Evolutionary conservation across 2,329 filamentous ascomycete species (phyloP).

Genomic region (Paramyrothecium sp.): DNA sequence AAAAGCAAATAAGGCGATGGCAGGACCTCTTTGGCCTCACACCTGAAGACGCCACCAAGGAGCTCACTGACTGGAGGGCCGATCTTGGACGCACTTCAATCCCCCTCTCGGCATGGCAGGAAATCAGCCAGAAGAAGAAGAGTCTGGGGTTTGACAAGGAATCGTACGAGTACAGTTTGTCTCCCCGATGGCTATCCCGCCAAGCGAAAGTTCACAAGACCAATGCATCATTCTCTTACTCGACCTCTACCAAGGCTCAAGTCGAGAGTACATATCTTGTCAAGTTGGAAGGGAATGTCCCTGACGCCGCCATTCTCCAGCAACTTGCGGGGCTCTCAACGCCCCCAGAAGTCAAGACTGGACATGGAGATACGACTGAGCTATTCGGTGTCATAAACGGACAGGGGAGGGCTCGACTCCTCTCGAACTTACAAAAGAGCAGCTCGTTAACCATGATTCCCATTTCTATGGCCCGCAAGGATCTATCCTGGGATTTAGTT

Average conservation of each 20-base stretch:
- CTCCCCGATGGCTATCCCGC: neutral
- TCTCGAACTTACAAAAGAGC: neutral
- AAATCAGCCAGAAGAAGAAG: constrained; percentile 2
- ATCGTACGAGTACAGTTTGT: constrained; percentile 8
- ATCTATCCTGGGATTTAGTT: constrained; percentile 3
- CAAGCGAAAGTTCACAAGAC: neutral
- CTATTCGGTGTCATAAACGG: neutral
- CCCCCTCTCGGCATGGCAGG: constrained; percentile 5
- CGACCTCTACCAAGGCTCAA: neutral
- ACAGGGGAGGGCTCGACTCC: neutral
- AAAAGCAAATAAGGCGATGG: constrained; percentile 6
- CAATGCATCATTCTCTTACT: neutral
- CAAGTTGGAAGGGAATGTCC: constrained; percentile 3
- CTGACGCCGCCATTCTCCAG: neutral
- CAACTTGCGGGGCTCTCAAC: neutral
- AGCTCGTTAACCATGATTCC: constrained; percentile 6
- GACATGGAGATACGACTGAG: neutral
- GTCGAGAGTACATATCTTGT: constrained; percentile 3
- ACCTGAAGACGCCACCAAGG: constrained; percentile 2
- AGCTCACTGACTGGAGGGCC: constrained; percentile 6
- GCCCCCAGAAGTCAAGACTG: neutral
- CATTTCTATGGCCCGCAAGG: constrained; percentile 10
- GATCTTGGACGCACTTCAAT: constrained; percentile 3
- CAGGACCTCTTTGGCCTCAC: constrained; percentile 5
- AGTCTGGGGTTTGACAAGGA: constrained; percentile 7